Percentiles rank a stretch among this genome's conserved stretches.
Conservation (phyloP, 805 yeast species). For the Metschnikowia baotianmanensis region DNA sequence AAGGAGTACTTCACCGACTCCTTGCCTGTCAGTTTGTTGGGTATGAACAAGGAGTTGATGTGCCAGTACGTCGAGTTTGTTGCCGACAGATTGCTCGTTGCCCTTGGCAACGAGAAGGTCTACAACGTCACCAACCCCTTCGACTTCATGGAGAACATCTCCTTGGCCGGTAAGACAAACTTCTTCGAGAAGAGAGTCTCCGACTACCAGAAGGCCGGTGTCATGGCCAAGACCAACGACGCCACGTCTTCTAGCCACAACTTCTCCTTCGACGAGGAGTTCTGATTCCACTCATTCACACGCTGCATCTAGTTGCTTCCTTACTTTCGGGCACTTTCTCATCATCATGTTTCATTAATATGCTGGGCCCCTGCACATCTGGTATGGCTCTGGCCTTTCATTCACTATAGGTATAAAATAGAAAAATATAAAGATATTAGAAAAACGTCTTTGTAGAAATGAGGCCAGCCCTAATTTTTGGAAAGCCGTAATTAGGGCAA, state of each 20-base stretch:
- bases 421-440: background rate
- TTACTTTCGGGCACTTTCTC: conserved; percentile 6
- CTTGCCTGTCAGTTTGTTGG: conserved; percentile 86
- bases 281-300: conserved; percentile 40
- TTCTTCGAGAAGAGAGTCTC: conserved; percentile 98
- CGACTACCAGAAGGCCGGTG: conserved; percentile 99
- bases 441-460: background rate
- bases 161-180: conserved; percentile 97
- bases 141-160: conserved; percentile 98
- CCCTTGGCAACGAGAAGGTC: conserved; percentile 87
- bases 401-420: conserved; percentile 1
- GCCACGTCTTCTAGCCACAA: conserved; percentile 47
- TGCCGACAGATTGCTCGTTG: conserved; percentile 90
- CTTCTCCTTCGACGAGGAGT: conserved; percentile 91
- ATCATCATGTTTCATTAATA: conserved; percentile 9
- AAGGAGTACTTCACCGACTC: conserved; percentile 70
- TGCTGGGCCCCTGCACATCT: conserved; percentile 17
- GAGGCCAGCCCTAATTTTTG: background rate
- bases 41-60: conserved; percentile 94
- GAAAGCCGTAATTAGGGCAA: too few relatives aligned
- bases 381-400: conserved; percentile 17
- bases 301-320: conserved; percentile 1
- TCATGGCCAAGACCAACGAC: conserved; percentile 74
- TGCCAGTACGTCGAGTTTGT: conserved; percentile 97
- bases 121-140: conserved; percentile 91